Evolutionary conservation across 192 early-diverging fungal species (phyloP).

Genomic region (Coemansia sp.): DNA sequence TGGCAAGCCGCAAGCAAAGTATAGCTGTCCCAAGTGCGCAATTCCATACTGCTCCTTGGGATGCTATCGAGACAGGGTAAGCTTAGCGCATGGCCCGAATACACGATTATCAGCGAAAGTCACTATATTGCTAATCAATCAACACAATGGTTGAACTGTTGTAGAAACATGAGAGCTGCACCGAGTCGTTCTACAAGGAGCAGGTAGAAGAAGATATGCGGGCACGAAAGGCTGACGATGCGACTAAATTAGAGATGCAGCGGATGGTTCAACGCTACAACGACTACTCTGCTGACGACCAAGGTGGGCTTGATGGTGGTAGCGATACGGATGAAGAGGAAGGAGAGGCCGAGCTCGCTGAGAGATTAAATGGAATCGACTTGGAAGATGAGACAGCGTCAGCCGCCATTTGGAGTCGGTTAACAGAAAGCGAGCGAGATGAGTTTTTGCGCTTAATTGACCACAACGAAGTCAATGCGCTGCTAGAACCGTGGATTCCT

Average conservation of each 20-base stretch:
- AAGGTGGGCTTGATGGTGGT: slow-evolving; percentile 12
- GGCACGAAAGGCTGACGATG: slow-evolving; percentile 39
- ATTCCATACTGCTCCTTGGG: slow-evolving; percentile 46
- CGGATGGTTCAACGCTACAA: slow-evolving; percentile 34
- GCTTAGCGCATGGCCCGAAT: background rate
- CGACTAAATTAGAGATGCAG: slow-evolving; percentile 44
- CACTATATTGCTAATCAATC: background rate
- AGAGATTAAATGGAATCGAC: slow-evolving; percentile 37
- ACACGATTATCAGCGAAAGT: background rate
- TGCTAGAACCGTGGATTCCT: slow-evolving; percentile 39
- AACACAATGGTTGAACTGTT: background rate
- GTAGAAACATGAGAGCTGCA: slow-evolving; percentile 40
- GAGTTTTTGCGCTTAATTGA: slow-evolving; percentile 31
- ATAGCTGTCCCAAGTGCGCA: slow-evolving; percentile 51
- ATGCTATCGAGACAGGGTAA: slow-evolving; percentile 51
- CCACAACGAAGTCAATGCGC: slow-evolving; percentile 14
- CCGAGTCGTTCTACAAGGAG: slow-evolving; percentile 49
- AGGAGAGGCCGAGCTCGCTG: slow-evolving; percentile 7
- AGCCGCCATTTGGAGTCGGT: slow-evolving; percentile 26
- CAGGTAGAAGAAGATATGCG: slow-evolving; percentile 42
- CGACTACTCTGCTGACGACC: slow-evolving; percentile 28
- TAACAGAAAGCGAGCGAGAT: slow-evolving; percentile 30
- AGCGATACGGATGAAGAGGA: slow-evolving; percentile 2
- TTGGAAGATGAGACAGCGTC: slow-evolving; percentile 10
- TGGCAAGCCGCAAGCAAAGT: slow-evolving; percentile 46